A percentile compares a stretch with the other conserved stretches of the same genome.
These are phyloP conservation scores for Nicotiana paniculata DNA, from an alignment of 257 asterid genomes.

Conservation along the genomic window DNA sequence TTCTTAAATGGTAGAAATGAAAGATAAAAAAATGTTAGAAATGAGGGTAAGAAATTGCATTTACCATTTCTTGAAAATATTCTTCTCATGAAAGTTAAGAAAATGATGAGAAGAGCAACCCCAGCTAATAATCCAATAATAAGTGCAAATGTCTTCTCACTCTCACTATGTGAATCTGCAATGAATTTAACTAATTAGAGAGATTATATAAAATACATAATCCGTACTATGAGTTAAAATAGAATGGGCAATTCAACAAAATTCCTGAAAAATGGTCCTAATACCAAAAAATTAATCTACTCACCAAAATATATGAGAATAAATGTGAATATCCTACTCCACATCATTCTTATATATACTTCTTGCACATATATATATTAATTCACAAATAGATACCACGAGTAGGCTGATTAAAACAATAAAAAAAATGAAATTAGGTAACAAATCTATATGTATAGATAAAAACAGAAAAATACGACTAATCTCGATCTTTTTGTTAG, in stretches of 20 bases:
- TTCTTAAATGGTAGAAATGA: not conserved
- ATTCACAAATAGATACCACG: no score
- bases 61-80: constrained; percentile 47
- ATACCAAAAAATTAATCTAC: no score
- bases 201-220: not conserved
- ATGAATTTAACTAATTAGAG: not conserved
- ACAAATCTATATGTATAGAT: no score
- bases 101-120: constrained; percentile 64
- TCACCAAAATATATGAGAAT: not conserved
- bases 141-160: constrained; percentile 85
- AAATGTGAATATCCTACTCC: not conserved
- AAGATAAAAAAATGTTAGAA: not conserved
- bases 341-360: no score
- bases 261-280: not conserved
- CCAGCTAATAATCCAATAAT: constrained; percentile 82
- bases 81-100: constrained; percentile 74
- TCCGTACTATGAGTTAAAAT: not conserved
- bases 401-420: no score
- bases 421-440: no score
- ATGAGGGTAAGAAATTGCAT: not conserved
- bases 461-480: no score
- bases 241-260: not conserved
- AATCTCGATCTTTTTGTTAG: no score
- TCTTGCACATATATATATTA: no score
- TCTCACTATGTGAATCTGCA: constrained; percentile 48